A percentile compares a stretch with the other conserved stretches of the same genome.
Conservation (phyloP, 129 eudicot species). For the Helianthus tuberosus region DNA sequence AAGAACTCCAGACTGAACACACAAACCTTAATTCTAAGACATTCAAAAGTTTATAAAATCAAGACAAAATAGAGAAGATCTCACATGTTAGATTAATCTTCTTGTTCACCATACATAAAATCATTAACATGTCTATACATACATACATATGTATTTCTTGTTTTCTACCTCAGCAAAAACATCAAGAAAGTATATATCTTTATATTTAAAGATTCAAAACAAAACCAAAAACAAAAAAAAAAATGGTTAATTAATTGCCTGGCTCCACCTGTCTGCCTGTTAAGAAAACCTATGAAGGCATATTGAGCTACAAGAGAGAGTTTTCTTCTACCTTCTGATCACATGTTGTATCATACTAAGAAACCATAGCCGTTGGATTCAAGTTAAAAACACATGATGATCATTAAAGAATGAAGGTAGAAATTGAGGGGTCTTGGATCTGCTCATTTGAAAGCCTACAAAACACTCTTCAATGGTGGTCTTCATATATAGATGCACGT, state of each 20-base stretch:
- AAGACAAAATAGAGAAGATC: neutral
- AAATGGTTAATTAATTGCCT: conserved; percentile 44
- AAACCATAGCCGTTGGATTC: conserved; percentile 26
- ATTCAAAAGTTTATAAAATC: neutral
- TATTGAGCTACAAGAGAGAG: conserved; percentile 9
- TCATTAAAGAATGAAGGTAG: neutral
- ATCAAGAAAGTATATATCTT: conserved; percentile 19
- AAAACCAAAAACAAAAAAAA: neutral
- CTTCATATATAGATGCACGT: conserved; percentile 24
- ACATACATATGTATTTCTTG: neutral
- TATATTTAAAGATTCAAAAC: conserved; percentile 10
- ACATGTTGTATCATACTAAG: conserved; percentile 10
- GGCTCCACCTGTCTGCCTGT: conserved; percentile 77
- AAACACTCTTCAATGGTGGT: conserved; percentile 31
- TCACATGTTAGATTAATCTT: conserved; percentile 16
- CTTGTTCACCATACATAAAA: conserved; percentile 17
- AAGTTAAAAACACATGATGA: conserved; percentile 16
- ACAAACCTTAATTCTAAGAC: neutral
- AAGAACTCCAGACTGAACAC: neutral
- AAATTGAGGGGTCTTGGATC: conserved; percentile 26
- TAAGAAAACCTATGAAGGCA: conserved; percentile 35
- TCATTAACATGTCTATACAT: conserved; percentile 9
- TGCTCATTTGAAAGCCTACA: conserved; percentile 15
- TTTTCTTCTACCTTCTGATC: conserved; percentile 28
- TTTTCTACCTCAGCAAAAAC: neutral